Base-by-base conservation (phyloP, 2,329 filamentous ascomycete genomes). In the Ophiostoma australiae region DNA sequence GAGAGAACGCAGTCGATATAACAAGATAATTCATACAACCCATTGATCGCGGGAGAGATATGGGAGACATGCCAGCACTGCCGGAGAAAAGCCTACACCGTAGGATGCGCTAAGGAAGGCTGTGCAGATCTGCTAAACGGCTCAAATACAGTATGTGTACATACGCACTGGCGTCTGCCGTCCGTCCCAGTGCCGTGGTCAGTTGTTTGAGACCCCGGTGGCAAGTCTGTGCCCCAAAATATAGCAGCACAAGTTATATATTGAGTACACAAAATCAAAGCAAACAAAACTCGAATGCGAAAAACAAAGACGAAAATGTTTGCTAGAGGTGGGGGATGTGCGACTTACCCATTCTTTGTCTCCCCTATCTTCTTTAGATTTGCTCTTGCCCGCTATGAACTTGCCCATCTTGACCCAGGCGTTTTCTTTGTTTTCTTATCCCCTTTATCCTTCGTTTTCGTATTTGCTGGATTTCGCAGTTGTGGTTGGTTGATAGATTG, bases 321-420 rank as follows among this genome's bases (percentile, higher is more conserved):
- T 41, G 27, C 27, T 10, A 17, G 27, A 35, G 23, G 5, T 15
- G 35, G 17, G 48, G 3, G 6, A 67, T 11, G 10, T 41, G 39
- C 39, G 15, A 71, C 73, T 72, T 17, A 74, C 74, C 74, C 74
- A 72, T 35, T 74, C 71, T 67, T 74, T 74, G 67, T 74, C 71
- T 55, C 70, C 61, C 61, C 55, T 68, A 11, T 70, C 67, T 17
- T 69, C 63, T 67, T 70, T 68, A 66, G 37, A n/a, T 27, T 65
- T 71, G 41, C 68, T n/a, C 69, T 37, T 69, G 5, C 37, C 68
- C 37, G 39, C 8, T 10, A 17, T 65, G 6, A 20, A 66, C 63
- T 39, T 39, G 63, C 35, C 63, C 63, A 66, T 66, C 33, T 23
- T 23, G 33, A 39, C 13, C 15, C 33, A 20, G 17, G 33, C 63